A percentile compares a stretch with the other conserved stretches of the same genome.
Evolutionary conservation across 371 early-diverging fungal genomes (phyloP).

Genomic region (Haplosporangium sp.): DNA sequence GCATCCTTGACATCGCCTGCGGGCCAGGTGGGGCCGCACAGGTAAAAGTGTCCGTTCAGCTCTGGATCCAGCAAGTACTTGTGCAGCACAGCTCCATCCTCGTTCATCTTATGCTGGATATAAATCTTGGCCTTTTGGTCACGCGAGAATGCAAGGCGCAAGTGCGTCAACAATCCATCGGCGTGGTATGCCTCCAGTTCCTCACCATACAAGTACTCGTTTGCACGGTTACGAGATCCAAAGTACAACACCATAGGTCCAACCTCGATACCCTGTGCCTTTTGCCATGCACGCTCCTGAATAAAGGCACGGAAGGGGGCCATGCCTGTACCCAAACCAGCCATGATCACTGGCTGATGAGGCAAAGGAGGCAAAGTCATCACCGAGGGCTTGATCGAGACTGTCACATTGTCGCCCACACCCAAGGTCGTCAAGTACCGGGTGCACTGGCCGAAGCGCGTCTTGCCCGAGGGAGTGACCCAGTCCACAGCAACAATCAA

Average conservation of each 20-base stretch:
- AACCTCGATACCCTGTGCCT: slow-evolving; percentile 79
- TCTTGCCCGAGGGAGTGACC: slow-evolving; percentile 71
- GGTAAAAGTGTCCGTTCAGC: slow-evolving; percentile 86
- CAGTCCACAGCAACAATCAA: slow-evolving; percentile 93
- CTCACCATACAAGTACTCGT: slow-evolving; percentile 95
- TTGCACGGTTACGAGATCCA: slow-evolving; percentile 91
- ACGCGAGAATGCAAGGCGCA: slow-evolving; percentile 93
- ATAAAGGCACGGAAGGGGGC: slow-evolving; percentile 97
- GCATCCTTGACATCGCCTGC: slow-evolving; percentile 95
- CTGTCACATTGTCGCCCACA: slow-evolving; percentile 80
- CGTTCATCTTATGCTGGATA: slow-evolving; percentile 93
- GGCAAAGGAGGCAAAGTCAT: slow-evolving; percentile 92
- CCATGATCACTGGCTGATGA: slow-evolving; percentile 92
- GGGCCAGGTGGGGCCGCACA: slow-evolving; percentile 96
- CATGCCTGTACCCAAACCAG: slow-evolving; percentile 97
- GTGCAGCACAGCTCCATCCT: slow-evolving; percentile 80
- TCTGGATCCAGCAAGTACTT: slow-evolving; percentile 76
- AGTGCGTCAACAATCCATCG: slow-evolving; percentile 84
- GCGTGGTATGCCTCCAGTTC: slow-evolving; percentile 92
- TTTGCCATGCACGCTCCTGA: slow-evolving; percentile 87
- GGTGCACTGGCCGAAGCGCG: slow-evolving; percentile 90
- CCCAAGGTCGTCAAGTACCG: slow-evolving; percentile 80
- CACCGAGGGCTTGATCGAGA: slow-evolving; percentile 93
- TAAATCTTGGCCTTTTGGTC: slow-evolving; percentile 94
- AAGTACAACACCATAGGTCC: slow-evolving; percentile 95